Conservation (phyloP, 805 yeast genomes). For the Wickerhamiella galacta region DNA sequence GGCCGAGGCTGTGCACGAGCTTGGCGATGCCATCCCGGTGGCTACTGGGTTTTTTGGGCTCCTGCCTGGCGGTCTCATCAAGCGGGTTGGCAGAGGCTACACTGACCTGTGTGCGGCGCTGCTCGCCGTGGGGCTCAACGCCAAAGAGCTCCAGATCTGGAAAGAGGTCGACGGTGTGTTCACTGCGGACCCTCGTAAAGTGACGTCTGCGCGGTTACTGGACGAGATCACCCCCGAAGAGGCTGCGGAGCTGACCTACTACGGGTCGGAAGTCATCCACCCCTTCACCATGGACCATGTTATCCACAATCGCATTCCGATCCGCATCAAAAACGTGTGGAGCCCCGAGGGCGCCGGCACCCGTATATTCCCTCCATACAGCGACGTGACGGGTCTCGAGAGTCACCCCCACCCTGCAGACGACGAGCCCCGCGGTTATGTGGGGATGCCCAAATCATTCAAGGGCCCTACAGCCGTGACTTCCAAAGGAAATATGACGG, state of each 20-base stretch:
- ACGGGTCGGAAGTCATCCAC: constrained; percentile 95
- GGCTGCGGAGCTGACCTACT: constrained; percentile 94
- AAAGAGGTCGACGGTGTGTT: constrained; percentile 98
- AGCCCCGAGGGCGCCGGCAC: constrained; percentile 92
- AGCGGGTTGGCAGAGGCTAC: constrained; percentile 93
- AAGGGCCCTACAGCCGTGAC: constrained; percentile 79
- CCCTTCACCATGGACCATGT: constrained; percentile 99
- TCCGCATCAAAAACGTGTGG: constrained; percentile 88
- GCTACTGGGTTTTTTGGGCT: constrained; percentile 91
- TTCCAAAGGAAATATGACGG: constrained; percentile 82
- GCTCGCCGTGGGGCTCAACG: constrained; percentile 79
- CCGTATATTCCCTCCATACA: constrained; percentile 79
- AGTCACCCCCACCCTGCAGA: constrained; percentile 96
- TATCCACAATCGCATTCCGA: constrained; percentile 87
- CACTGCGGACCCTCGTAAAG: constrained; percentile 96
- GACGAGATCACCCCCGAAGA: constrained; percentile 92
- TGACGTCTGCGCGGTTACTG: constrained; percentile 70
- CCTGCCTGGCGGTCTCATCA: constrained; percentile 88
- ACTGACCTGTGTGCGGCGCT: constrained; percentile 96
- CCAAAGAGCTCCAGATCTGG: constrained; percentile 95
- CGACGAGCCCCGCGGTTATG: constrained; percentile 27
- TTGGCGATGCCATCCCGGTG: constrained; percentile 51
- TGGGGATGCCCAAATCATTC: constrained; percentile 30
- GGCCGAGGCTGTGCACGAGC: constrained; percentile 28
- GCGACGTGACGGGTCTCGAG: constrained; percentile 67